Evolutionary conservation across 139 green algal species (phyloP), one percentile per base, ranked within the genome.

Genomic region (Dunaliella primolecta): DNA sequence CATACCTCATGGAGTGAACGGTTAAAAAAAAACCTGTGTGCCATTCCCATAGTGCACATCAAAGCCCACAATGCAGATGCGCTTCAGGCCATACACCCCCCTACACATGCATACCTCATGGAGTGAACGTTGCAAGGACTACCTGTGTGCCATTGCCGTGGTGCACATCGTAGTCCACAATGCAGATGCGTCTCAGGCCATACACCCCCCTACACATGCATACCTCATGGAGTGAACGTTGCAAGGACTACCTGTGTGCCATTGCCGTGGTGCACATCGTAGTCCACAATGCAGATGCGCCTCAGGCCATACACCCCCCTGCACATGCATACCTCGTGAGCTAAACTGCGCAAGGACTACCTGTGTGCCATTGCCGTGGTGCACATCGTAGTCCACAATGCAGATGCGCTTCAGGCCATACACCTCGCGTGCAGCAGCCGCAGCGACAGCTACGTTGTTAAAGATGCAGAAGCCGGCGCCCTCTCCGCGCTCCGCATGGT

Each of bases 391-490:
- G 82, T 94, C 92, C 30, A 95, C 84, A 0, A 96, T 87, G 3
- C 93, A 87, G 25, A 96, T 85, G 1, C 90, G 82, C 32, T 76
- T 0, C 36, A 93, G 86, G 1, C 90, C 88, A 75, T 91, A 86
- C 25, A 74, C 70, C 57, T 89, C 38, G 75, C 91, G 83, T 23
- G 91, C 91, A 34, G 86, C 83, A 71, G 81, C 82, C 1, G 92
- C 93, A 24, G 91, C 92, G 1, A 96, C 83, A 0, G 90, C 94
- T n/a, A 93, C 88, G 82, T 96, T 96, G 91, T 94, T 95, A 87
- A 94, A 95, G 57, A 96, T 89, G 89, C 94, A 96, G 89, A 95
- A 96, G 37, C 93, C 92, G 85, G 91, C 92, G 77, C 88, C 91
- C 36, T 88, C 83, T 76, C 36, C 77, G 1, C 80, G 84, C 87